Base-by-base conservation (phyloP, 371 early-diverging fungal species). In the Mucor ambiguus region DNA sequence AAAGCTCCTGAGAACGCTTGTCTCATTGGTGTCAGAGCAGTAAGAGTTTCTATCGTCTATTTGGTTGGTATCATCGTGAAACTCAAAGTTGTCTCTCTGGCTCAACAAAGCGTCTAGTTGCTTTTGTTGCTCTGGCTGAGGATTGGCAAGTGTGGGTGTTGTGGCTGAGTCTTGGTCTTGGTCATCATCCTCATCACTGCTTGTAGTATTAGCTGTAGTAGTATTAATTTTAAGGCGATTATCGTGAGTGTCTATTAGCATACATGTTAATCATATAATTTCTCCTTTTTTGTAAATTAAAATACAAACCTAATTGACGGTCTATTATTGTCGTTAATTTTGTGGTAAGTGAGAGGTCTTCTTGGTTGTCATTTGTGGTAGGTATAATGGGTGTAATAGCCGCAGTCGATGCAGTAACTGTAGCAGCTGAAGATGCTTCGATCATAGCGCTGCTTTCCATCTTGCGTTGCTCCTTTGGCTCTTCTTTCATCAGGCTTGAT, bases 111-210 rank as follows among this genome's bases (percentile, higher is more conserved):
- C 20, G 18, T 67, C 44, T 12, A 32, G 22, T 16, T 58, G 58
- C 37, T 58, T 30, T 24, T 58, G 60, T 28, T 60, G 60, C 3
- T 49, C 18, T 32, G 46, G 44, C 10, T 59, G 49, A 20, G 66
- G 64, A 9, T 64, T 68, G 3, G 68, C 64, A 14, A 68, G 28
- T 30, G 68, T 68, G 7, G 68, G 68, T 14, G 68, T 68, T 1
- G 37, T 29, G 7, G 63, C 68, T 49, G 57, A 62, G 41, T 68
- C 63, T 46, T 67, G 63, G 18, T 68, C 68, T 10, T 52, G 26
- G 5, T 52, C 52, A 16, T 52, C 52, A 0, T 28, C 52, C 5
- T 52, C 52, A 1, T 52, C 28, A 2, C 26, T 22, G 24, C 22
- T 52, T 26, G 28, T 52, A 24, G 22, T 49, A 28, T 11, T 52